Base-by-base conservation (phyloP, 2,329 filamentous ascomycete species). In the Hypomyces perniciosus region DNA sequence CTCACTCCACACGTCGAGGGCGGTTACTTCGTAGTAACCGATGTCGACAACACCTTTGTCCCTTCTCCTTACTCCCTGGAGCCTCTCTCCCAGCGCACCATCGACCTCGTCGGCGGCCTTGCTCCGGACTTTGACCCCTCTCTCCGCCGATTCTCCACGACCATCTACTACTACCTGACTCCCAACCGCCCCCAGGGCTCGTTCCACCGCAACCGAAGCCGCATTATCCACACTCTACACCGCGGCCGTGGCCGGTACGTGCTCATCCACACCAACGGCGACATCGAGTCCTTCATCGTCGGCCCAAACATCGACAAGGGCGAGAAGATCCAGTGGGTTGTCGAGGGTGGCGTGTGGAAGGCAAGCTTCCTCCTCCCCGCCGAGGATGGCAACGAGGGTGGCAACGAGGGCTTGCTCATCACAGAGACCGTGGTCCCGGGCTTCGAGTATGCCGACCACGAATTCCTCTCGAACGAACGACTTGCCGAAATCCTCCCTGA, bases 291-390 rank as follows among this genome's bases (percentile, higher is more conserved):
- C 6, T 87, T 85, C 57, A 64, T 83, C 4, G 84, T 87, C 1
- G 84, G 83, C 0, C 72, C 70, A 9, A 68, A 84, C 61, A 67
- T 86, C 5, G 70, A 68, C 4, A 65, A 61, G 0, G 84, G 83
- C 1, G 84, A 88, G 70, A 77, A 63, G 62, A 56, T 84, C 60
- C 81, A 86, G 63, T 88, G 84, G 84, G 72, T 85, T 53, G 83
- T 88, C 6, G 81, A 85, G 48, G 83, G 84, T 0, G 83, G 80
- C 4, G 80, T 81, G 63, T 88, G 77, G 62, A 88, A 87, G 67
- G 78, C 77, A 8, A 83, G 75, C 59, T 85, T 77, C 64, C 60
- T 87, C 51, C 63, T 85, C 31, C 58, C 65, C 40, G 51, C 45
- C 6, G 73, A 76, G 46, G 64, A 61, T 26, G 64, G 66, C 28